These are phyloP conservation scores for Apostasia shenzhenica DNA, from an alignment of 106 monocot genomes.

Conservation along the genomic window DNA sequence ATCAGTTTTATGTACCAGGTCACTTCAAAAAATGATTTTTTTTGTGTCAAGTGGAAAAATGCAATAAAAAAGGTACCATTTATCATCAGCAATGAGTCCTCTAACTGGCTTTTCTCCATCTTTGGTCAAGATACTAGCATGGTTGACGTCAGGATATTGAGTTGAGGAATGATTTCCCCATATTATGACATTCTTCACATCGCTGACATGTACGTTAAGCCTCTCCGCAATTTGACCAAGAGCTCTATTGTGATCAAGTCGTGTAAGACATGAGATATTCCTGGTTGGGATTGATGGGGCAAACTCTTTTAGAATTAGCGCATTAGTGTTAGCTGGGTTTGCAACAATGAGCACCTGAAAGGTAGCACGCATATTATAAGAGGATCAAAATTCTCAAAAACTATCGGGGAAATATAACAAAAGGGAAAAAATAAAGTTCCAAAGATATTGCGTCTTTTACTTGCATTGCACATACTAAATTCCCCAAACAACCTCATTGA, in stretches of 20 bases:
- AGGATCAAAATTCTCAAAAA: neutral
- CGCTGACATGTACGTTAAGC: constrained; percentile 52
- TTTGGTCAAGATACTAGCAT: constrained; percentile 41
- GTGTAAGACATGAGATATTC: constrained; percentile 84
- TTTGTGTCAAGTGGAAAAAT: no score
- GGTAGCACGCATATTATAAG: constrained; percentile 1
- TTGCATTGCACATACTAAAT: no score
- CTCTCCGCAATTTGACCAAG: constrained; percentile 80
- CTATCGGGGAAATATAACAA: no score
- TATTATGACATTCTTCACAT: constrained; percentile 57
- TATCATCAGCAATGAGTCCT: constrained; percentile 34
- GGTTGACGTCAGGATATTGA: constrained; percentile 59
- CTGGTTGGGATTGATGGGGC: constrained; percentile 77
- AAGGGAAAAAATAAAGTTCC: no score
- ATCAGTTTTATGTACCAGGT: no score
- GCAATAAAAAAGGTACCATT: constrained; percentile 23
- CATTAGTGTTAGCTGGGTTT: constrained; percentile 88
- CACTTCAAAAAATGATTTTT: no score
- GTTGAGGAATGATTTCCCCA: constrained; percentile 67
- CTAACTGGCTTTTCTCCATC: constrained; percentile 41
- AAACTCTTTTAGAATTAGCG: constrained; percentile 78
- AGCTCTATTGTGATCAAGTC: constrained; percentile 87
- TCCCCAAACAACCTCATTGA: no score
- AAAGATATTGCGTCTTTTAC: no score
- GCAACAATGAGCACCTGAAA: constrained; percentile 79